These are phyloP conservation scores for Fusarium concolor DNA, from an alignment of 2,329 filamentous ascomycete genomes.

Conservation along the genomic window DNA sequence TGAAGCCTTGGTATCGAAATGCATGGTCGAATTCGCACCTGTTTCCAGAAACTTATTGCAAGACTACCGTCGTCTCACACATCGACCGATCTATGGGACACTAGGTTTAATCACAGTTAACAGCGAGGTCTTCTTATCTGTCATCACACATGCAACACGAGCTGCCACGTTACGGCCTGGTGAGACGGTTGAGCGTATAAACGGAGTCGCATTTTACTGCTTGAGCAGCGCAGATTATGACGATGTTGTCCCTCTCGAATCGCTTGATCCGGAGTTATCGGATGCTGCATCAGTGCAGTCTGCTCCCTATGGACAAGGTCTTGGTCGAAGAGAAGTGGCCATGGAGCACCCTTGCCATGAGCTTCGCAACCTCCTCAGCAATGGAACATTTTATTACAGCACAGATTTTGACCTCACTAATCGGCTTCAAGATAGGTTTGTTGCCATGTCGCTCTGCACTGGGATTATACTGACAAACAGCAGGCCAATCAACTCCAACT, in stretches of 20 bases:
- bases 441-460: neutral
- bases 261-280: slow-evolving; percentile 61
- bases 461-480: slow-evolving; percentile 16
- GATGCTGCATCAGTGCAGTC: slow-evolving; percentile 60
- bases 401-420: slow-evolving; percentile 98
- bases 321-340: slow-evolving; percentile 75
- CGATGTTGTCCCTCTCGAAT: slow-evolving; percentile 71
- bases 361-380: slow-evolving; percentile 89
- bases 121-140: slow-evolving; percentile 88
- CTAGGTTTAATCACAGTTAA: slow-evolving; percentile 87
- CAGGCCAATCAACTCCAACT: slow-evolving; percentile 78
- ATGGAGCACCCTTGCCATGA: slow-evolving; percentile 91
- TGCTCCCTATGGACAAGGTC: slow-evolving; percentile 53
- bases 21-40: slow-evolving; percentile 88
- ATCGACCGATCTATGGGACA: slow-evolving; percentile 83
- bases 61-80: slow-evolving; percentile 81
- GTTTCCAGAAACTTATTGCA: slow-evolving; percentile 73
- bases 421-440: slow-evolving; percentile 85
- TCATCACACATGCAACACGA: slow-evolving; percentile 82
- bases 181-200: slow-evolving; percentile 89
- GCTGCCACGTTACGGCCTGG: slow-evolving; percentile 87
- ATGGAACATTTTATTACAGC: slow-evolving; percentile 97
- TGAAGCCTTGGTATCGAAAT: slow-evolving; percentile 67
- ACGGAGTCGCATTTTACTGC: slow-evolving; percentile 91
- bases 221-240: slow-evolving; percentile 90